phyloP scores from a whole-genome alignment of 305 asterid genomes.

The Fraxinus albicans region DNA sequence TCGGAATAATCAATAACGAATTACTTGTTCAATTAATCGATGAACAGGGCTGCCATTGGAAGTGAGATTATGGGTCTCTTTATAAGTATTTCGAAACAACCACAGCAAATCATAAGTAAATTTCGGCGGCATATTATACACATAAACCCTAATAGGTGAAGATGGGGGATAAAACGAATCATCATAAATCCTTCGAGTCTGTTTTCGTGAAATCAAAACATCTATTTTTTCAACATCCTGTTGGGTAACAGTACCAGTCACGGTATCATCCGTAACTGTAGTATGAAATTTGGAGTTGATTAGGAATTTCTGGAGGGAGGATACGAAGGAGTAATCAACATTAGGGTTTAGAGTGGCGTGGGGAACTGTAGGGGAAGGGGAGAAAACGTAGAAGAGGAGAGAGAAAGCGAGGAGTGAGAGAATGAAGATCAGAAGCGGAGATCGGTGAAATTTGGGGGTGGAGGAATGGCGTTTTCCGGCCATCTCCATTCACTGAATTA shows the following conservation, averaged over 20 bases:
- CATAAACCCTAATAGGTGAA: conserved; percentile 66
- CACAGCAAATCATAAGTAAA: conserved; percentile 88
- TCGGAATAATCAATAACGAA: neutral
- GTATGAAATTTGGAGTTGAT: conserved; percentile 33
- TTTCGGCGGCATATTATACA: conserved; percentile 83
- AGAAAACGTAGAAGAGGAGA: conserved; percentile 48
- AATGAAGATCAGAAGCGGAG: conserved; percentile 39
- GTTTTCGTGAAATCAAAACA: conserved; percentile 47
- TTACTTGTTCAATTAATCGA: conserved; percentile 87
- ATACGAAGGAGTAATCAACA: conserved; percentile 71
- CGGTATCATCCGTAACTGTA: conserved; percentile 41
- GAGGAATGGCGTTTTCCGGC: conserved; percentile 55
- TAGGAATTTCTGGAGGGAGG: conserved; percentile 76
- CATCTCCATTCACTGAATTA: conserved; percentile 44
- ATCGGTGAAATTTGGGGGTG: conserved; percentile 42
- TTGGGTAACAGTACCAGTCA: conserved; percentile 31
- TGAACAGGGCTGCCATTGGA: conserved; percentile 97
- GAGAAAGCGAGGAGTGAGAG: conserved; percentile 48
- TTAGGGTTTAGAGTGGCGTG: conserved; percentile 41
- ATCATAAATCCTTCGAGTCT: conserved; percentile 52
- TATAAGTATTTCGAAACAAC: conserved; percentile 66
- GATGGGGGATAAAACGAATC: conserved; percentile 30
- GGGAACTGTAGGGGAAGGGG: conserved; percentile 24
- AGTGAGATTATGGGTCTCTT: conserved; percentile 66
- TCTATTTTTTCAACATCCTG: conserved; percentile 50